Conservation (phyloP, 2,329 filamentous ascomycete species). For the Davidsoniella australis region DNA sequence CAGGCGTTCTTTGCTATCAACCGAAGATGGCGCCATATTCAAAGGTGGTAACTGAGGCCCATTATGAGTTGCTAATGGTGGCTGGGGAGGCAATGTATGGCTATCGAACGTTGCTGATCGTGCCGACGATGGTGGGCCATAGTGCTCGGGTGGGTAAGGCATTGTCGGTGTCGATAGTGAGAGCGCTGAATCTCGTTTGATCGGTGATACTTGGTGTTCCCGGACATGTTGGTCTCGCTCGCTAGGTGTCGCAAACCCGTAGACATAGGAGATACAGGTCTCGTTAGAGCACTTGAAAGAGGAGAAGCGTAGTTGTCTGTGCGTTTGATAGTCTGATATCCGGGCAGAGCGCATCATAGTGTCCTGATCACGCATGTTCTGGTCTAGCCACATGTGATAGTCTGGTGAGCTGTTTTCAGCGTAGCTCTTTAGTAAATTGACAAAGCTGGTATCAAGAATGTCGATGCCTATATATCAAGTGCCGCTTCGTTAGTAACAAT, state of each 20-base stretch:
- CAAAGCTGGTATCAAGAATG: slow-evolving; percentile 24
- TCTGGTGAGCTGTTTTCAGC: slow-evolving; percentile 18
- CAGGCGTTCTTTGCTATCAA: neutral
- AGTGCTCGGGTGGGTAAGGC: slow-evolving; percentile 15
- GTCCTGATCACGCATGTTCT: slow-evolving; percentile 5
- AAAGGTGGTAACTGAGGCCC: slow-evolving; percentile 2
- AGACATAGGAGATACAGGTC: slow-evolving; percentile 39
- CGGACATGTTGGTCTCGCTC: slow-evolving; percentile 35
- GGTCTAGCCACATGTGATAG: slow-evolving; percentile 7
- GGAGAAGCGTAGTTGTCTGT: slow-evolving; percentile 5
- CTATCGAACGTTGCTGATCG: neutral
- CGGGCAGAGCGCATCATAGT: slow-evolving; percentile 8
- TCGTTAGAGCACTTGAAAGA: slow-evolving; percentile 40
- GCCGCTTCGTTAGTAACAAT: neutral
- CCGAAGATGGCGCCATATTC: neutral
- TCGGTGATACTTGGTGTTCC: slow-evolving; percentile 24
- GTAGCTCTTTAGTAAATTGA: slow-evolving; percentile 23
- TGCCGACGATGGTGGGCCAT: neutral
- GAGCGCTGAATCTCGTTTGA: slow-evolving; percentile 29
- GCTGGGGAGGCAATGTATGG: neutral
- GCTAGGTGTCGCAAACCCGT: slow-evolving; percentile 33
- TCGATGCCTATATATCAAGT: slow-evolving; percentile 23
- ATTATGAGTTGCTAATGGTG: neutral
- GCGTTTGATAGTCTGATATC: slow-evolving; percentile 13
- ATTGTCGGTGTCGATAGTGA: slow-evolving; percentile 23